Conservation (phyloP, 164 flowering plant species). For the Magnolia kwangsiensis region DNA sequence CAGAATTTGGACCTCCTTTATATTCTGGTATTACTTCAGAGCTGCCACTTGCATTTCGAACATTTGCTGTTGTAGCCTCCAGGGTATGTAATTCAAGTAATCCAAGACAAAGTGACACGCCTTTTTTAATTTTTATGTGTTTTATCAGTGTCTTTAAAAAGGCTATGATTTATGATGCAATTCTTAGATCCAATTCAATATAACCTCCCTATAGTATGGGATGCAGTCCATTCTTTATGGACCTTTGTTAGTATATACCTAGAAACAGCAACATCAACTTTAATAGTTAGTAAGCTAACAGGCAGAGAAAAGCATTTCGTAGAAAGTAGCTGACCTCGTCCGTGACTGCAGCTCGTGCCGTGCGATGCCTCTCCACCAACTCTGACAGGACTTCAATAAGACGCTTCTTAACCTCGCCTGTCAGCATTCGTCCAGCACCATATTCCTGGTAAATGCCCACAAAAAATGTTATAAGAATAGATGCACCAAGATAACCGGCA, state of each 20-base stretch:
- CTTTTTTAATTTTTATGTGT: neutral
- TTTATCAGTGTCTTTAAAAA: too few relatives aligned
- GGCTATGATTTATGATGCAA: too few relatives aligned
- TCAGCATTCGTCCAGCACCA: constrained; percentile 81
- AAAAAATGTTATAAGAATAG: neutral
- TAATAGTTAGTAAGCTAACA: neutral
- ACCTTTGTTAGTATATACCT: neutral
- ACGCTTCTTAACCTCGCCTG: constrained; percentile 81
- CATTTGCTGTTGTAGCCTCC: neutral
- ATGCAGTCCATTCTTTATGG: neutral
- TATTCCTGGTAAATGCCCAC: constrained; percentile 51
- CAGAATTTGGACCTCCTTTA: neutral
- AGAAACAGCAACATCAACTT: neutral
- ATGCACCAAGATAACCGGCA: neutral
- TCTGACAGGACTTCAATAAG: constrained; percentile 64
- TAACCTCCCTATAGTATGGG: too few relatives aligned
- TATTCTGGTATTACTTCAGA: neutral
- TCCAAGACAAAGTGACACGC: neutral
- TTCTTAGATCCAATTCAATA: too few relatives aligned
- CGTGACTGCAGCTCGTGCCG: constrained; percentile 86
- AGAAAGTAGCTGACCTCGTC: constrained; percentile 25
- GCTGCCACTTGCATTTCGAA: neutral
- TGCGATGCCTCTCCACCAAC: constrained; percentile 80
- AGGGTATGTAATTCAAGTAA: too few relatives aligned
- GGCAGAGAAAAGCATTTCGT: neutral